Evolutionary conservation across 345 rosid species (phyloP), one percentile per base, ranked within the genome.

Genomic region (Pistacia integerrima): DNA sequence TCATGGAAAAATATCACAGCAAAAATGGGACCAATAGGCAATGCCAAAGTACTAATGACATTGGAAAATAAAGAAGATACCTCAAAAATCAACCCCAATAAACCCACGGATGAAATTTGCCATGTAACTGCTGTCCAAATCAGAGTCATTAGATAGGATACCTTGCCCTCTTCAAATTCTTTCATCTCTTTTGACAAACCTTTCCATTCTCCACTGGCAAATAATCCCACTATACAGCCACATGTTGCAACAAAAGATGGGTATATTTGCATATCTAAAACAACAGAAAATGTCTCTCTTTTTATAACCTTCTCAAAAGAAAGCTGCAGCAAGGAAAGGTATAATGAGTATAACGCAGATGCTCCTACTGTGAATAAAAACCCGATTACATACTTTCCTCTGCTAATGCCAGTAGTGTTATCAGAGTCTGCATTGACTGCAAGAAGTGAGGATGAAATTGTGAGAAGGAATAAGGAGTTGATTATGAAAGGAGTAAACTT

Each of bases 41-140:
- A 71, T 8, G 78, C 81, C 80, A 89, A 55, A 3, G 90, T 84
- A 10, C 91, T 80, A 4, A 88, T 85, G 18, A 87, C 88, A 75
- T 87, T 86, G 28, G 91, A 87, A 70, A 90, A 88, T 35, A 90
- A 74, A 0, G 91, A 86, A 12, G 89, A 87, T 17, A 85, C 85
- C 74, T 86, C 89, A 25, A 84, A 86, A 17, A 88, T 68, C 81
- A 87, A 74, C 41, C 88, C 90, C 78, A 89, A 46, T 78, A 82
- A 8, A 0, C 93, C 91, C 4, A 86, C 56, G 0, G 88, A 80
- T 1, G 83, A 76, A 55, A 86, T 41, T 70, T 89, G 91, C 91
- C 93, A 89, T 7, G 82, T 54, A 60, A 88, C 52, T 1, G 86
- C 90, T 0, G 85, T 89, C 87, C 91, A 86, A 20, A 86, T 81